Conservation (phyloP, 2,329 filamentous ascomycete species). For the Xenosphaeropsis pyriputrescens region DNA sequence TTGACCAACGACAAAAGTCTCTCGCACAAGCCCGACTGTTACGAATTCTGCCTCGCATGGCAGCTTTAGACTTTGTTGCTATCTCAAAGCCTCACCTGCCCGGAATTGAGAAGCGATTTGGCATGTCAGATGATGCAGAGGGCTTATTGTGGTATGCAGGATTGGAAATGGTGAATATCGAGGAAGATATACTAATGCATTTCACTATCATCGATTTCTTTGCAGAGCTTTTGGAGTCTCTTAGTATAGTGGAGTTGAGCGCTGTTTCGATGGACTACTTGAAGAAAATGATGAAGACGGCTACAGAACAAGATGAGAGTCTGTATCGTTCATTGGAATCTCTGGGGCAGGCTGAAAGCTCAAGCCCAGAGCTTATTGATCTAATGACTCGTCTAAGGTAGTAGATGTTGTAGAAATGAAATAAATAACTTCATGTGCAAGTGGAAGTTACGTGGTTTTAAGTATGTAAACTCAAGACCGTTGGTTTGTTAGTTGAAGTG, state of each 20-base stretch:
- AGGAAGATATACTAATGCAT: slow-evolving; percentile 19
- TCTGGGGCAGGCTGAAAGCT: slow-evolving; percentile 10
- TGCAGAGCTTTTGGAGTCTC: slow-evolving; percentile 14
- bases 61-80: slow-evolving; percentile 13
- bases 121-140: slow-evolving; percentile 4
- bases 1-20: slow-evolving; percentile 18
- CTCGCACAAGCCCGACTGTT: slow-evolving; percentile 18
- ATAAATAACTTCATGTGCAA: no score
- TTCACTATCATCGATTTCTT: slow-evolving; percentile 18
- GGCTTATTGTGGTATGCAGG: slow-evolving; percentile 17
- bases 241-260: slow-evolving; percentile 14
- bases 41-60: slow-evolving; percentile 16
- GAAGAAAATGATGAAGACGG: slow-evolving; percentile 10
- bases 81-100: slow-evolving; percentile 13
- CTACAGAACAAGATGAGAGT: slow-evolving; percentile 10
- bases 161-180: slow-evolving; percentile 16
- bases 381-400: slow-evolving; percentile 3
- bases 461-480: no score
- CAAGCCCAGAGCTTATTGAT: slow-evolving; percentile 14
- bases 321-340: slow-evolving; percentile 15
- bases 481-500: no score
- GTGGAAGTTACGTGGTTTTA: no score
- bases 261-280: slow-evolving; percentile 13
- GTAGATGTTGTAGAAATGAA: no score
- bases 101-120: slow-evolving; percentile 12